Evolutionary conservation across 148 eudicot genomes (phyloP), one percentile per base, ranked within the genome.

Genomic region (Chenopodium formosanum): DNA sequence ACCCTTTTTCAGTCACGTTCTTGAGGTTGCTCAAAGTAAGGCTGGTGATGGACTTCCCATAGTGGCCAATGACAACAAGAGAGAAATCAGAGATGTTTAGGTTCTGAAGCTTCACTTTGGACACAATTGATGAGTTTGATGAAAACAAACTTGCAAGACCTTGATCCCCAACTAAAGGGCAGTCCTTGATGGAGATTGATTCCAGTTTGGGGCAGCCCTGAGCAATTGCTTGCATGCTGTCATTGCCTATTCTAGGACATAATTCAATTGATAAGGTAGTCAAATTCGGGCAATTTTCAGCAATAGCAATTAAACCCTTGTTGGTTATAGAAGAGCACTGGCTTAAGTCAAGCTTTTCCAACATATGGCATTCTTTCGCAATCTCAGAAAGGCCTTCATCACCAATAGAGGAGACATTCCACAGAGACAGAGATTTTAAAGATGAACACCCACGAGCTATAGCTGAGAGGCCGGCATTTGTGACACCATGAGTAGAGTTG

Each of bases 361-460:
- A 82, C 77, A 80, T 70, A 71, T 80, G 94, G 81, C 99, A 96
- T 70, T 85, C 97, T 20, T 86, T 91, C 23, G 97, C 94, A 73
- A 96, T 87, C 84, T 92, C 90, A 44, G 67, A 14, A n/a, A 96
- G 80, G 44, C 98, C 94, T 82, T 90, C 91, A 85, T 96, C 98
- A 29, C 91, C 88, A 17, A 90, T 77, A 9, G 88, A 83, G 4
- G 91, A 84, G 37, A 91, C 93, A 80, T 90, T 88, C 95, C 95
- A 94, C 11, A 96, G 71, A 4, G 94, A 89, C 56, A 96, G 92
- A 76, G 81, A 89, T 86, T 58, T 89, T 27, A 96, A 86, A 63
- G 98, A 89, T 46, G 98, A 93, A 88, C 98, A 96, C 40, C 98
- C 92, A 73, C 82, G 91, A 32, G 97, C 91, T 70, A 96, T 83